Base-by-base conservation (phyloP, 2,329 filamentous ascomycete species). In the Cytospora paraplurivora region DNA sequence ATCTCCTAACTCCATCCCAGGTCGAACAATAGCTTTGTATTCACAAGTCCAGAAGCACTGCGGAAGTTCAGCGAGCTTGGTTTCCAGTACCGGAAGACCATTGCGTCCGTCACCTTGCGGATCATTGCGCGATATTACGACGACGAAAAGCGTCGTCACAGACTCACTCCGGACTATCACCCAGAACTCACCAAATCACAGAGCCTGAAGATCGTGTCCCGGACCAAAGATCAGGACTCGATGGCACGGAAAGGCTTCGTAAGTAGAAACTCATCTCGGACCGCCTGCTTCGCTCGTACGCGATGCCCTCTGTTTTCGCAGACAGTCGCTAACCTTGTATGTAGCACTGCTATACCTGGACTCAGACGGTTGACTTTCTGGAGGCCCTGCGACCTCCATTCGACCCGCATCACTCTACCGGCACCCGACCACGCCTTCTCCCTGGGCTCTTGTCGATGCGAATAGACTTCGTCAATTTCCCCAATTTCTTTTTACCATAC, bases 91-190 rank as follows among this genome's bases (percentile, higher is more conserved):
- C 81, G 84, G 17, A 71, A 76, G 37, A 71, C 74, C 12, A 76
- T 86, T 60, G 75, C 75, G 32, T 73, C 79, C 62, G 72, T 83
- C 68, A 84, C 76, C 34, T 73, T 86, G 49, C 82, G 84, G 50
- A 74, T 86, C 68, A 80, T 85, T 63, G 83, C 82, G 11, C 77
- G 76, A 58, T 86, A 83, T 70, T 86, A 84, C 65, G 82, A 85
- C 62, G 82, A 86, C 56, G 76, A 80, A 54, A 77, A 75, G 44
- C 73, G 74, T 15, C 66, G 64, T 19, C 80, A 80, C 66, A 77
- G 75, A 66, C 72, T 81, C 52, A 75, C 75, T 33, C 73, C 72
- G 27, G 72, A 71, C 10, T 79, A 83, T 66, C 81, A 83, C 65
- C 71, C 72, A 2, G 75, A 76, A 50, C 67, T 82, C 50, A 78